Evolutionary conservation across 129 eudicot species (phyloP), one percentile per base, ranked within the genome.

Genomic region (Arctium minus): DNA sequence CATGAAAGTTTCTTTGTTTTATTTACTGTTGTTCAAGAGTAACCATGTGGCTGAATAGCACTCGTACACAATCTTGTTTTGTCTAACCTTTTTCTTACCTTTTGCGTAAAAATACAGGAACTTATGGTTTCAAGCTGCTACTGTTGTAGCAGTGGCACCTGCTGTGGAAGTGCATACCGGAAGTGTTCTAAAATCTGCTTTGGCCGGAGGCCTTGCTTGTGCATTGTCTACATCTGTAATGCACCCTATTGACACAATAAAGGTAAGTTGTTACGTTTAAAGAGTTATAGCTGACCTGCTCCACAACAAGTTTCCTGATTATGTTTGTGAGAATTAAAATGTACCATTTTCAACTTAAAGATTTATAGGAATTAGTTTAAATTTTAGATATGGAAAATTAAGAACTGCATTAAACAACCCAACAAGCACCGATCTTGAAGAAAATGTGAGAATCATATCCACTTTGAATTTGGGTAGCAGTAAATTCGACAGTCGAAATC

Each of bases 81-180:
- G 37, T 46, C 17, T 40, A 27, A 40, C 67, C 13, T 10, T 22
- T 33, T 69, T 40, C 30, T n/a, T 18, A 30, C 65, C 40, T 17
- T 72, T 15, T 32, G 13, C 69, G 17, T 65, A 11, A 36, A 78
- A 62, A 29, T 72, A 48, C 89, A 94, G 99, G 88, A 93, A 89
- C 84, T 87, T 93, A 67, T 91, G 97, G 97, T 96, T 96, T 87
- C 97, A 93, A 85, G 97, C 99, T 80, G 99, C 99, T 72, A 96
- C 98, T 8, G 99, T 94, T 33, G 98, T 91, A 78, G 97, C 97
- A 67, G 97, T 95, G 84, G 89, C 98, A 70, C 97, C 96, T 15
- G 93, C 99, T 56, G 94, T 93, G 29, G 98, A 88, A 87, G 85
- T 93, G 72, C 93, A 94, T 46, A 81, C 98, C 32, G 94, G 95